Percentiles rank a stretch among this genome's conserved stretches.
Conservation (phyloP, 495 filamentous ascomycete species). For the Lophiotrema nucula region DNA sequence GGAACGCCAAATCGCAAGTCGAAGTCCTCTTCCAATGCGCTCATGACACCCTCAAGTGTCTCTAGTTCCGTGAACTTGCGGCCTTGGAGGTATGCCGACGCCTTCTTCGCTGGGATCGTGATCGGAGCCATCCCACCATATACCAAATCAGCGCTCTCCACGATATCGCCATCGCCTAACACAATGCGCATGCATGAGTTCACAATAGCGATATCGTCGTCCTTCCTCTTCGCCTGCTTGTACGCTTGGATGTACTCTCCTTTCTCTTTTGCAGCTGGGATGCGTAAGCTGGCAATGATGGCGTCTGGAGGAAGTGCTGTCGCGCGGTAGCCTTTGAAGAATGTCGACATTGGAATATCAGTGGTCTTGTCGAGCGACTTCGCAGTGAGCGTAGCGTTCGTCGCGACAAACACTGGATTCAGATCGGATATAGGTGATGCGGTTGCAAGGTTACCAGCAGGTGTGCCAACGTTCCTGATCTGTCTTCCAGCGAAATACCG, state of each 20-base stretch:
- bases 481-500: constrained; percentile 94
- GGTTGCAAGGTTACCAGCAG: constrained; percentile 91
- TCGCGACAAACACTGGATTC: constrained; percentile 90
- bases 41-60: constrained; percentile 86
- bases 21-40: constrained; percentile 81
- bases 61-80: constrained; percentile 75
- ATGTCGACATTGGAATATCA: constrained; percentile 85
- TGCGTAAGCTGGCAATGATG: constrained; percentile 80
- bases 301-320: constrained; percentile 81
- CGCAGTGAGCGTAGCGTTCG: constrained; percentile 75
- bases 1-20: constrained; percentile 81
- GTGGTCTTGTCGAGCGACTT: constrained; percentile 67
- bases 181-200: constrained; percentile 75
- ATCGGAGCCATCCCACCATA: constrained; percentile 91
- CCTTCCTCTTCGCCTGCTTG: constrained; percentile 93
- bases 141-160: constrained; percentile 70
- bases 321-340: constrained; percentile 87
- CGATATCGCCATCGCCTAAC: constrained; percentile 62
- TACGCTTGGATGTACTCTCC: constrained; percentile 75
- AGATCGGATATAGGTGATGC: constrained; percentile 95
- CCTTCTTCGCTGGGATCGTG: constrained; percentile 77
- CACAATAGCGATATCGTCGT: constrained; percentile 96
- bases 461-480: constrained; percentile 94
- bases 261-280: constrained; percentile 68
- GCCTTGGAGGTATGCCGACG: constrained; percentile 67